A percentile compares a stretch with the other conserved stretches of the same genome.
Conservation (phyloP, 345 rosid genomes). For the Eutrema heterophyllum region DNA sequence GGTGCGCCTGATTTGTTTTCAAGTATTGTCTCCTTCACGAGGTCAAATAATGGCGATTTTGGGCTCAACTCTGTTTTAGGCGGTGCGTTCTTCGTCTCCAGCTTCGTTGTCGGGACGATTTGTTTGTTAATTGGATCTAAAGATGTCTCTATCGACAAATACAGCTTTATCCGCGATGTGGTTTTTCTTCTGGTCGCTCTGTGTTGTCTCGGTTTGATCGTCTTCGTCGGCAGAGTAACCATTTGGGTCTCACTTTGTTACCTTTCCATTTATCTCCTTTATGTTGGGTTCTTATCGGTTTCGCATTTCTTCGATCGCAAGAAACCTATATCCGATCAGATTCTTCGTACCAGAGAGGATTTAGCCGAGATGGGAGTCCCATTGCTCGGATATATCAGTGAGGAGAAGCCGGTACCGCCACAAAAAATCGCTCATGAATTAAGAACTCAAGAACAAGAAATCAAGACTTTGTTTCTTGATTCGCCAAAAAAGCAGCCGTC, state of each 20-base stretch:
- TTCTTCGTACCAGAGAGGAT: constrained; percentile 26
- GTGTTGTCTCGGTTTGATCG: constrained; percentile 42
- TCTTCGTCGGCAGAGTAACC: constrained; percentile 47
- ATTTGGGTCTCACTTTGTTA: constrained; percentile 65
- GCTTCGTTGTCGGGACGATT: constrained; percentile 76
- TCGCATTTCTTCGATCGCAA: constrained; percentile 31
- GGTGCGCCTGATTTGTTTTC: constrained; percentile 91
- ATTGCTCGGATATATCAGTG: constrained; percentile 22
- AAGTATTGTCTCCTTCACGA: constrained; percentile 65
- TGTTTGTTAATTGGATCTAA: constrained; percentile 41
- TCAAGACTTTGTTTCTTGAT: constrained; percentile 11
- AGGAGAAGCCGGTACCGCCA: constrained; percentile 25
- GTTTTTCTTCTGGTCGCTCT: constrained; percentile 60
- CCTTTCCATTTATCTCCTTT: constrained; percentile 45
- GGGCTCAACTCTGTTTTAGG: constrained; percentile 74
- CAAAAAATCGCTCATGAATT: constrained; percentile 29
- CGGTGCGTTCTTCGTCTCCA: constrained; percentile 69
- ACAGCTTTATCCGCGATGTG: constrained; percentile 66
- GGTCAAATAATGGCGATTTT: constrained; percentile 45
- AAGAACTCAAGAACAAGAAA: constrained; percentile 20
- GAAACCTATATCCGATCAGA: constrained; percentile 22
- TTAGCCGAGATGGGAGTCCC: constrained; percentile 32
- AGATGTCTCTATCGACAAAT: constrained; percentile 38
- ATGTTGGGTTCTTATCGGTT: constrained; percentile 56
- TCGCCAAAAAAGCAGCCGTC: background rate